A percentile compares a stretch with the other conserved stretches of the same genome.
phyloP scores from a whole-genome alignment of 495 filamentous ascomycete genomes.

The Xylaria acuta region DNA sequence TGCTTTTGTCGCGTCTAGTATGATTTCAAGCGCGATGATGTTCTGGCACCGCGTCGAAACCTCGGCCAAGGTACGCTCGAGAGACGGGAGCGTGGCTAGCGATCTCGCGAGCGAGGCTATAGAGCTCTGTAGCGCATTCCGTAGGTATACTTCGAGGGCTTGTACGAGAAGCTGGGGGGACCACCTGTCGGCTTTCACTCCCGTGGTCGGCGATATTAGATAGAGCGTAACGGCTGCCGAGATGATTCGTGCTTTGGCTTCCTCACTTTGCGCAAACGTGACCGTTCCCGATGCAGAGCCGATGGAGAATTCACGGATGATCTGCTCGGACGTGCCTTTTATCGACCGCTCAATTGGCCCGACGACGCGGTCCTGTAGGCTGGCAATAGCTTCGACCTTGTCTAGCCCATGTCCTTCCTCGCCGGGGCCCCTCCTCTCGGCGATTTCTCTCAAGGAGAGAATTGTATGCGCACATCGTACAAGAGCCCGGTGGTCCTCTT shows the following conservation, averaged over 20 bases:
- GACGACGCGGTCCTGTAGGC: conserved; percentile 70
- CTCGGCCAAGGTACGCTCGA: conserved; percentile 83
- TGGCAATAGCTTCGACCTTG: conserved; percentile 69
- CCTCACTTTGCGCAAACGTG: conserved; percentile 82
- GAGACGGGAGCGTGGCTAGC: conserved; percentile 77
- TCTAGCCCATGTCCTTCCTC: conserved; percentile 81
- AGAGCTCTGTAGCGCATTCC: conserved; percentile 73
- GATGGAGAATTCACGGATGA: conserved; percentile 82
- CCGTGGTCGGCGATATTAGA: conserved; percentile 71
- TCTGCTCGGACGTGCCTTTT: conserved; percentile 74
- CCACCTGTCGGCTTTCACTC: conserved; percentile 57
- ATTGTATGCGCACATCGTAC: conserved; percentile 80
- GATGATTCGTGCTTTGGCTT: conserved; percentile 72
- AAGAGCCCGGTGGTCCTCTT: conserved; percentile 77
- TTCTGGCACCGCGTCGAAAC: conserved; percentile 87
- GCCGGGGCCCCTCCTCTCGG: conserved; percentile 64
- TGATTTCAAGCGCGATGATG: conserved; percentile 81
- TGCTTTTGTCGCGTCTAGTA: conserved; percentile 70
- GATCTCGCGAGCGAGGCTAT: conserved; percentile 73
- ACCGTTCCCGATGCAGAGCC: conserved; percentile 61
- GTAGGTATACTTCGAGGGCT: conserved; percentile 80
- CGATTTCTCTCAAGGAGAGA: conserved; percentile 72
- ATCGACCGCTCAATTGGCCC: conserved; percentile 73
- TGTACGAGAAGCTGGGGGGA: conserved; percentile 74
- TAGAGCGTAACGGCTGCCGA: conserved; percentile 82